Conservation (phyloP, 768 basidiomycete species). For the Podaxis sp. region DNA sequence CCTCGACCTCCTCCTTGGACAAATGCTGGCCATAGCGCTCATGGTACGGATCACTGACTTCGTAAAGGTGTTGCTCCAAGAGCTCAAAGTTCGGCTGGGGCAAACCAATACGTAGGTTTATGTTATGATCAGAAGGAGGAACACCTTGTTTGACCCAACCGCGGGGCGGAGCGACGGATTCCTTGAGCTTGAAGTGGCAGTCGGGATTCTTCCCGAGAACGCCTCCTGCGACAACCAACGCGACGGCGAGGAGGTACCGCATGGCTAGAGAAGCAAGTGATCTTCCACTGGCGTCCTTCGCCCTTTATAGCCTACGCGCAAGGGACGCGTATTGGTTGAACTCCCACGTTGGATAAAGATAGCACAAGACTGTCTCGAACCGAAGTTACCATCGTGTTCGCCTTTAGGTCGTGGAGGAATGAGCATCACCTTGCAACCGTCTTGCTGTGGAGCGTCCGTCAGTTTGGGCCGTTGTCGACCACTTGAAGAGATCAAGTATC, state of each 20-base stretch:
- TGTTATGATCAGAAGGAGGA: slow-evolving; percentile 43
- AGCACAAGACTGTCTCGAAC: background rate
- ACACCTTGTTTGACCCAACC: slow-evolving; percentile 47
- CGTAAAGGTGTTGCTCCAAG: slow-evolving; percentile 50
- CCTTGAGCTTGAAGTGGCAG: slow-evolving; percentile 28
- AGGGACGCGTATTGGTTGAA: background rate
- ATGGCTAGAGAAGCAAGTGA: background rate
- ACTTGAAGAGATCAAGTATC: too few species aligned
- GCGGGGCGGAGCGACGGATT: slow-evolving; percentile 34
- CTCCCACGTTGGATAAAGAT: slow-evolving; percentile 12
- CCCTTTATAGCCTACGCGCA: background rate
- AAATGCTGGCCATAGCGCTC: slow-evolving; percentile 51
- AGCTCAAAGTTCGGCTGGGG: slow-evolving; percentile 47
- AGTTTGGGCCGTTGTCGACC: too few species aligned
- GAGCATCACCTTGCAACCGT: too few species aligned
- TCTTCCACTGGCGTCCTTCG: background rate
- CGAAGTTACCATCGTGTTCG: background rate
- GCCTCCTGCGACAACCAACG: slow-evolving; percentile 13
- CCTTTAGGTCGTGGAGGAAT: background rate
- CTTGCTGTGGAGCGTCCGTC: too few species aligned
- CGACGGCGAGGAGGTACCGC: slow-evolving; percentile 4
- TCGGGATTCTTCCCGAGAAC: slow-evolving; percentile 21
- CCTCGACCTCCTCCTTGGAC: slow-evolving; percentile 65
- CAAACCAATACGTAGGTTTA: slow-evolving; percentile 58
- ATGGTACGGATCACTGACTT: slow-evolving; percentile 56